Percentiles rank a stretch among this genome's conserved stretches.
These are phyloP conservation scores for Stemphylium beticola DNA, from an alignment of 2,329 filamentous ascomycete species.

Conservation along the genomic window DNA sequence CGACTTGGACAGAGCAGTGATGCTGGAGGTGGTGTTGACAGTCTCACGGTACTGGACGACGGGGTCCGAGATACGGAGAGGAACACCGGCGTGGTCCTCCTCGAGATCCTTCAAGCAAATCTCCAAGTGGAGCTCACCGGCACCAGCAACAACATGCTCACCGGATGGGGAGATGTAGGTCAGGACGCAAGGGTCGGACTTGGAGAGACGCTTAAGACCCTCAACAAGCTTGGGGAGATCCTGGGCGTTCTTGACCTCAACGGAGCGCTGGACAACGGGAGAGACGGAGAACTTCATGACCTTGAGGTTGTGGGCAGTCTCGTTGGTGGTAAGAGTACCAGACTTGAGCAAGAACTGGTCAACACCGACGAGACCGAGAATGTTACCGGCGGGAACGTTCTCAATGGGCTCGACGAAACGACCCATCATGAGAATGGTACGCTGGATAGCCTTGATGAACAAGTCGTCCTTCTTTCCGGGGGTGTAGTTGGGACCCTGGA, in stretches of 20 bases:
- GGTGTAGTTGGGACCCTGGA: conserved; percentile 98
- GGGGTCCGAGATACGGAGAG: conserved; percentile 96
- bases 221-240: conserved; percentile 99
- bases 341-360: conserved; percentile 99
- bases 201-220: conserved; percentile 99
- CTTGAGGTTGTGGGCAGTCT: conserved; percentile 99
- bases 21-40: conserved; percentile 81
- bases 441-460: conserved; percentile 99
- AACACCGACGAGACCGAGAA: conserved; percentile 98
- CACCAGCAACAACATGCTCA: conserved; percentile 99
- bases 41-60: conserved; percentile 99
- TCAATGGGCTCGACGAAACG: conserved; percentile 98
- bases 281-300: conserved; percentile 99
- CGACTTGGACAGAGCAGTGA: conserved; percentile 97
- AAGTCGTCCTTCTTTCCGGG: conserved; percentile 99
- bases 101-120: conserved; percentile 99
- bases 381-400: conserved; percentile 99
- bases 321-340: conserved; percentile 96
- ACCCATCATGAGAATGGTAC: conserved; percentile 99
- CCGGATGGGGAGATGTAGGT: conserved; percentile 88
- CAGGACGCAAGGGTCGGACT: conserved; percentile 98
- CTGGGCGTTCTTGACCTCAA: conserved; percentile 99
- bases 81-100: conserved; percentile 98
- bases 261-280: conserved; percentile 96
- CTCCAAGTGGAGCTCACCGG: conserved; percentile 98